phyloP scores from a whole-genome alignment of 306 rosid species.

The Cyamopsis tetragonoloba region DNA sequence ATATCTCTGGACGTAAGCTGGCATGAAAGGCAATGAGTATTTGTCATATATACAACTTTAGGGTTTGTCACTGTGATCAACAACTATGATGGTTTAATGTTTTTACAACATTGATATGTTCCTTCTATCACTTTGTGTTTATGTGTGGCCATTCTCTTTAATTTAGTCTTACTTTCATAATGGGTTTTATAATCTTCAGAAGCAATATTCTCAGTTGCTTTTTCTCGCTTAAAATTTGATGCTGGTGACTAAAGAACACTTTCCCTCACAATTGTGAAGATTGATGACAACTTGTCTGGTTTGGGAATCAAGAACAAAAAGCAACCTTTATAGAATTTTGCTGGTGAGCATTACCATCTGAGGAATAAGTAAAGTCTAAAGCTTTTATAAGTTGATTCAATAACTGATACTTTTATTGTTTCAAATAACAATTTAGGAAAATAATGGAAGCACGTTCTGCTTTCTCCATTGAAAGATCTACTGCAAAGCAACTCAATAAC shows the following conservation, averaged over 20 bases:
- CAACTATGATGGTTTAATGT: constrained; percentile 1
- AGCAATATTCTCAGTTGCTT: constrained; percentile 28
- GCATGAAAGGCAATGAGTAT: not conserved
- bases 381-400: constrained; percentile 17
- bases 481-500: constrained; percentile 53
- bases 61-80: constrained; percentile 17
- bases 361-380: constrained; percentile 12
- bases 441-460: constrained; percentile 80
- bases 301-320: constrained; percentile 36
- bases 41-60: not conserved
- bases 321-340: constrained; percentile 29
- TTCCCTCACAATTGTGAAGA: constrained; percentile 29
- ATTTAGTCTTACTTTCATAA: constrained; percentile 11
- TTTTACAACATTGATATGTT: not conserved
- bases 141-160: not conserved
- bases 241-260: not conserved
- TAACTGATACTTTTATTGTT: constrained; percentile 27
- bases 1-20: not conserved
- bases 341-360: constrained; percentile 38
- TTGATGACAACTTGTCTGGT: constrained; percentile 50
- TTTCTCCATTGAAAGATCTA: constrained; percentile 57
- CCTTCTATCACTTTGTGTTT: constrained; percentile 12
- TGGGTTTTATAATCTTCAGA: constrained; percentile 18
- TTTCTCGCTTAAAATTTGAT: constrained; percentile 24
- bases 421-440: constrained; percentile 40